Evolutionary conservation across 2,329 filamentous ascomycete species (phyloP).

Genomic region (Zymoseptoria brevis): DNA sequence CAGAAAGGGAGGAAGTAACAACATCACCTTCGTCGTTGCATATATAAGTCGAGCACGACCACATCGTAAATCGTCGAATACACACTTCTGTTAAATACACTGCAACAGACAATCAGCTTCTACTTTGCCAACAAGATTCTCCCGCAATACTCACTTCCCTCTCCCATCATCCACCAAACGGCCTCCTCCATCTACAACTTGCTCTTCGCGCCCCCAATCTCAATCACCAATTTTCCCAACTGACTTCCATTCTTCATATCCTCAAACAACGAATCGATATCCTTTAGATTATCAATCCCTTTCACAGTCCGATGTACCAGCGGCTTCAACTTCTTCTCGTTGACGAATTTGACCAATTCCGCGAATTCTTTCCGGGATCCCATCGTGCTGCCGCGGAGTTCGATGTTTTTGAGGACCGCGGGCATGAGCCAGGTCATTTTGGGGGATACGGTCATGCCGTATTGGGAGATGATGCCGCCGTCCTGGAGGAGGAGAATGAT

Average conservation of each 20-base stretch:
- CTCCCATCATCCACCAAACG: too few relatives aligned
- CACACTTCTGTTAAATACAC: neutral
- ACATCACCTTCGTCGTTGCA: neutral
- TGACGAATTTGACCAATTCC: slow-evolving; percentile 84
- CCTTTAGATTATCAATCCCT: slow-evolving; percentile 68
- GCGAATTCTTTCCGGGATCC: slow-evolving; percentile 79
- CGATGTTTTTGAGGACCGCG: slow-evolving; percentile 79
- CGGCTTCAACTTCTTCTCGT: slow-evolving; percentile 62
- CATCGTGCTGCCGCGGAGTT: slow-evolving; percentile 82
- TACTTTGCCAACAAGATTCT: neutral
- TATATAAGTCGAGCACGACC: neutral
- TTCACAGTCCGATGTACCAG: slow-evolving; percentile 61
- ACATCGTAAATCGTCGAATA: neutral
- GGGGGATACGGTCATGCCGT: slow-evolving; percentile 83
- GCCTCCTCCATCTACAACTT: slow-evolving; percentile 20
- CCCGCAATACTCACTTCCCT: neutral
- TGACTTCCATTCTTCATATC: slow-evolving; percentile 81
- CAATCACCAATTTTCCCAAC: slow-evolving; percentile 87
- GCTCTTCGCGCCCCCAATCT: slow-evolving; percentile 41
- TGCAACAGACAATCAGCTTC: neutral
- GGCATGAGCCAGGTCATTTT: slow-evolving; percentile 82
- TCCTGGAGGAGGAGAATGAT: slow-evolving; percentile 31
- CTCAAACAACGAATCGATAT: slow-evolving; percentile 73
- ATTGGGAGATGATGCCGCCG: slow-evolving; percentile 76
- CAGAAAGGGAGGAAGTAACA: neutral